phyloP scores from a whole-genome alignment of 2,329 filamentous ascomycete genomes.

The Ilyonectria destructans region DNA sequence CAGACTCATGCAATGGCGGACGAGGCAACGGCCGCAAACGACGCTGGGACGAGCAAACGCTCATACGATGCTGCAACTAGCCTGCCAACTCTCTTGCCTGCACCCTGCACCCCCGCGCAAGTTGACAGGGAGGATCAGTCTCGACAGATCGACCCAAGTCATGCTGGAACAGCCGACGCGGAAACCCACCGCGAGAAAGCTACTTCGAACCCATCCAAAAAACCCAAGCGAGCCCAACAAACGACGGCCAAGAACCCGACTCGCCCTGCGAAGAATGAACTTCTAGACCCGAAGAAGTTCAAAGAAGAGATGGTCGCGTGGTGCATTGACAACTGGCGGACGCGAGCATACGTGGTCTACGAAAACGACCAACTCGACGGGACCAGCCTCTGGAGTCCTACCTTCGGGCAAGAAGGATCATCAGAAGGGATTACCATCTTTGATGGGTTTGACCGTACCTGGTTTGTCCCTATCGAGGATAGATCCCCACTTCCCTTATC shows the following conservation, averaged over 20 bases:
- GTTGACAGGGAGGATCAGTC: neutral
- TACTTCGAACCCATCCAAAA: neutral
- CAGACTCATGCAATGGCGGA: neutral
- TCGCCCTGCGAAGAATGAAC: neutral
- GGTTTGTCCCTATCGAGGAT: constrained; percentile 43
- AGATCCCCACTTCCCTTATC: constrained; percentile 31
- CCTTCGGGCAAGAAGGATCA: constrained; percentile 24
- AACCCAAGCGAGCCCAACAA: constrained; percentile 19
- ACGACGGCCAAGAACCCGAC: neutral
- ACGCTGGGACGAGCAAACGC: neutral
- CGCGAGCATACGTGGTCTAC: constrained; percentile 41
- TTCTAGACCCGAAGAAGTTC: constrained; percentile 27
- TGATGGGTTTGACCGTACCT: constrained; percentile 45
- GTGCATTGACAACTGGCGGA: constrained; percentile 40
- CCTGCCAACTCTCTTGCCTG: neutral
- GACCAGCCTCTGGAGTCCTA: constrained; percentile 42
- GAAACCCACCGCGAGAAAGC: neutral
- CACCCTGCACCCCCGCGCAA: neutral
- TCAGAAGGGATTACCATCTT: constrained; percentile 35
- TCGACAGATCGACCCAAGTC: neutral
- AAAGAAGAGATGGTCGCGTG: constrained; percentile 40
- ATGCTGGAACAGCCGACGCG: neutral
- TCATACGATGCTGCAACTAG: neutral
- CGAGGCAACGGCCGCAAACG: neutral
- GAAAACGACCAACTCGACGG: constrained; percentile 37